Conservation (phyloP, 2,329 filamentous ascomycete species). For the Orbilia oligospora region DNA sequence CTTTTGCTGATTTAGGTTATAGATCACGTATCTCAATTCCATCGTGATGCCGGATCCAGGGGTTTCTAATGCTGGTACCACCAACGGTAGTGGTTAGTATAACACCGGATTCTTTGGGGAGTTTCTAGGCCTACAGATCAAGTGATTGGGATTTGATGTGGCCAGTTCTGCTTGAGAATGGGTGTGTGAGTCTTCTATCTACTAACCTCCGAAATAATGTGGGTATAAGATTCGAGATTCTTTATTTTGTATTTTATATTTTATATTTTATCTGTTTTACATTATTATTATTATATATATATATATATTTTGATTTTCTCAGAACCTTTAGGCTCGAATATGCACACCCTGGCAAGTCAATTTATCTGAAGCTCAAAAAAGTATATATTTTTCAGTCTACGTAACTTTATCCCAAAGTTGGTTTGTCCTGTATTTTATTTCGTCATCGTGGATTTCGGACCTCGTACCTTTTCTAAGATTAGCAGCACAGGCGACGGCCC, state of each 20-base stretch:
- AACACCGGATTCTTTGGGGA: background rate
- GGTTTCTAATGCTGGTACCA: constrained; percentile 1
- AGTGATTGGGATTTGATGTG: background rate
- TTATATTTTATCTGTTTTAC: too few species aligned
- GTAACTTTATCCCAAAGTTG: constrained; percentile 2
- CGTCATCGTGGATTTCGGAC: constrained; percentile 28
- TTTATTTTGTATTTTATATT: too few species aligned
- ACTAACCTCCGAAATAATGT: too few species aligned
- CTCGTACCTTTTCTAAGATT: constrained; percentile 48
- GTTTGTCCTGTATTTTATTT: constrained; percentile 18
- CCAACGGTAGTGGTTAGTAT: too few species aligned
- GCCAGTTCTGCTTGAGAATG: background rate
- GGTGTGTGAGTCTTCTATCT: background rate
- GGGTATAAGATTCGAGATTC: background rate
- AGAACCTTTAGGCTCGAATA: constrained; percentile 13
- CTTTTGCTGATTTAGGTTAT: constrained; percentile 26
- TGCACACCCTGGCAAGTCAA: background rate
- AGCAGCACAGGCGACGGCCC: constrained; percentile 53
- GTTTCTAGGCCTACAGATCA: background rate
- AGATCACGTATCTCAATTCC: constrained; percentile 80
- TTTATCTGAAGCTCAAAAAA: constrained; percentile 5
- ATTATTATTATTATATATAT: too few species aligned
- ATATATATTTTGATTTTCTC: too few species aligned
- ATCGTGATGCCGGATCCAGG: constrained; percentile 78
- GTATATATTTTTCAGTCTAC: too few species aligned